Evolutionary conservation across 2,329 filamentous ascomycete genomes (phyloP).

Genomic region (Paramyrothecium sp.): DNA sequence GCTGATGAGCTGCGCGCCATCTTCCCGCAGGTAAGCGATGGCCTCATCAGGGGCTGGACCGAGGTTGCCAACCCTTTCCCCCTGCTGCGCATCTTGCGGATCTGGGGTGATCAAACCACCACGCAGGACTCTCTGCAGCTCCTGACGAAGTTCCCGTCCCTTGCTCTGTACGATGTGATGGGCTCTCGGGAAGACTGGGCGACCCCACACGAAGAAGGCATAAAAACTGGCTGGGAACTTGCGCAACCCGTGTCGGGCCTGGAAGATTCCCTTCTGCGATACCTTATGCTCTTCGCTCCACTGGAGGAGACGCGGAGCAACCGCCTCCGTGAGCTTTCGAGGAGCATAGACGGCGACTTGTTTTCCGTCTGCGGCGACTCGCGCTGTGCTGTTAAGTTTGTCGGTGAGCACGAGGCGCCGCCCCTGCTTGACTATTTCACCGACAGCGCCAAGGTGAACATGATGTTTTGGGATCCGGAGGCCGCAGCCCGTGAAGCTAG

Average conservation of each 20-base stretch:
- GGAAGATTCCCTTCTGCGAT: slow-evolving; percentile 30
- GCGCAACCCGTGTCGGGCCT: slow-evolving; percentile 17
- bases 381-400: slow-evolving; percentile 28
- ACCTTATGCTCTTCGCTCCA: slow-evolving; percentile 32
- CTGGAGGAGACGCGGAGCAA: slow-evolving; percentile 19
- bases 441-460: slow-evolving; percentile 26
- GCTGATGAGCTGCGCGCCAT: slow-evolving; percentile 19
- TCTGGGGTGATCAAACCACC: slow-evolving; percentile 40
- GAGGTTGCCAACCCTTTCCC: slow-evolving; percentile 41
- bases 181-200: slow-evolving; percentile 35
- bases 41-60: slow-evolving; percentile 45
- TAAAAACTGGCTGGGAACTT: slow-evolving; percentile 31
- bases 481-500: slow-evolving; percentile 23
- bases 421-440: slow-evolving; percentile 30
- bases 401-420: slow-evolving; percentile 25
- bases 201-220: slow-evolving; percentile 16
- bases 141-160: slow-evolving; percentile 39
- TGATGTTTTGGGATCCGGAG: slow-evolving; percentile 26
- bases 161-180: slow-evolving; percentile 43
- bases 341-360: slow-evolving; percentile 32
- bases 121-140: slow-evolving; percentile 39
- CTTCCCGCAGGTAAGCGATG: slow-evolving; percentile 41
- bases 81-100: slow-evolving; percentile 41
- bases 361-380: slow-evolving; percentile 30
- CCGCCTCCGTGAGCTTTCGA: slow-evolving; percentile 22